phyloP scores from a whole-genome alignment of 192 early-diverging fungal species.

The Backusella circina region DNA sequence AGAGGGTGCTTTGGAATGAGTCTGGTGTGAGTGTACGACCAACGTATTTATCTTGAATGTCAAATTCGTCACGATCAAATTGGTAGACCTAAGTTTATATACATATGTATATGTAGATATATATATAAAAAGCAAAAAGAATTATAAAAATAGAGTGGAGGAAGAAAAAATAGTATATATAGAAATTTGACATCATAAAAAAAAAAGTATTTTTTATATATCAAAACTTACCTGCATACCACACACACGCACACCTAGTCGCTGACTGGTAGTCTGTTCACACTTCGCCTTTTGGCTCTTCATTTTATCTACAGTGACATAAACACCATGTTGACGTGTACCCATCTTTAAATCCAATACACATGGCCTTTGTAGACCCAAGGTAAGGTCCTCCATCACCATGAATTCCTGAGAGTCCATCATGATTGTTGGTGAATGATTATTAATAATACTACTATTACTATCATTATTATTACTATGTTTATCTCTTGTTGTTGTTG shows the following conservation, averaged over 20 bases:
- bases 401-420: conserved; percentile 67
- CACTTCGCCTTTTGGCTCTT: conserved; percentile 89
- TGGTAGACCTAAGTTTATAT: neutral
- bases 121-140: neutral
- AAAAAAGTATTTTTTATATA: neutral
- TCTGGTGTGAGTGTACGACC: conserved; percentile 80
- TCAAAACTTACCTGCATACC: conserved; percentile 81
- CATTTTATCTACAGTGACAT: conserved; percentile 77
- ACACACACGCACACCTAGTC: conserved; percentile 90
- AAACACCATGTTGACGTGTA: conserved; percentile 91
- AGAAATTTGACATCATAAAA: neutral
- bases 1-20: conserved; percentile 74
- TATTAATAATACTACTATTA: neutral
- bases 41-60: conserved; percentile 81
- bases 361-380: conserved; percentile 82
- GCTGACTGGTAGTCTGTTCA: conserved; percentile 85
- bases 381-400: conserved; percentile 89
- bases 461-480: too few relatives aligned
- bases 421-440: neutral
- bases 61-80: neutral
- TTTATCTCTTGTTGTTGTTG: neutral
- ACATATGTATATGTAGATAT: too few relatives aligned
- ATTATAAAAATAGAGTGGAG: conserved; percentile 2
- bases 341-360: conserved; percentile 99
- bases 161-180: neutral